phyloP scores from a whole-genome alignment of 2,329 filamentous ascomycete genomes.

The Aureobasidium sp. region DNA sequence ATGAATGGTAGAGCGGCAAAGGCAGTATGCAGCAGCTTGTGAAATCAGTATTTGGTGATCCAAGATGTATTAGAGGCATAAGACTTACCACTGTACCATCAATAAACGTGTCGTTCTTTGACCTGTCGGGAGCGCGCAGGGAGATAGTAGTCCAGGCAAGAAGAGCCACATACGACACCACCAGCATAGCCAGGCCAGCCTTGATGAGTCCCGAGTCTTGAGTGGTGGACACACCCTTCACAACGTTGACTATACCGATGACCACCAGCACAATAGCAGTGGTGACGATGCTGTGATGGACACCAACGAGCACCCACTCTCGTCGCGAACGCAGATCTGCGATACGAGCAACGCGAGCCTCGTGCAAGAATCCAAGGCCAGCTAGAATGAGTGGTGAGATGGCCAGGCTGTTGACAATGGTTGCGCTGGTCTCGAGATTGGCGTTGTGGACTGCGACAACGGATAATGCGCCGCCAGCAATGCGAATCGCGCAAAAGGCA shows the following conservation, averaged over 20 bases:
- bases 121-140: background rate
- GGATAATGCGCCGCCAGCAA: background rate
- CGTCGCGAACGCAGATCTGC: background rate
- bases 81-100: background rate
- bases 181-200: background rate
- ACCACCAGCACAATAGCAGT: background rate
- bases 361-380: background rate
- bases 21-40: background rate
- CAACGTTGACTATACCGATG: background rate
- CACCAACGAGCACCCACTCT: background rate
- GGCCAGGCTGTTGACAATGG: background rate
- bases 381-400: background rate
- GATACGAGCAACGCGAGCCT: background rate
- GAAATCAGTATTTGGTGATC: background rate
- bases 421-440: background rate
- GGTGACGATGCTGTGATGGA: background rate
- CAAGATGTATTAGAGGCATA: background rate
- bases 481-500: background rate
- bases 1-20: background rate
- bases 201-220: background rate
- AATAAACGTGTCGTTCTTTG: background rate
- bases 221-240: background rate
- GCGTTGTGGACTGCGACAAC: background rate
- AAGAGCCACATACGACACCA: background rate
- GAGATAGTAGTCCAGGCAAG: background rate